Evolutionary conservation across 2,329 filamentous ascomycete species (phyloP).

Genomic region (Stachybotrys chartarum): DNA sequence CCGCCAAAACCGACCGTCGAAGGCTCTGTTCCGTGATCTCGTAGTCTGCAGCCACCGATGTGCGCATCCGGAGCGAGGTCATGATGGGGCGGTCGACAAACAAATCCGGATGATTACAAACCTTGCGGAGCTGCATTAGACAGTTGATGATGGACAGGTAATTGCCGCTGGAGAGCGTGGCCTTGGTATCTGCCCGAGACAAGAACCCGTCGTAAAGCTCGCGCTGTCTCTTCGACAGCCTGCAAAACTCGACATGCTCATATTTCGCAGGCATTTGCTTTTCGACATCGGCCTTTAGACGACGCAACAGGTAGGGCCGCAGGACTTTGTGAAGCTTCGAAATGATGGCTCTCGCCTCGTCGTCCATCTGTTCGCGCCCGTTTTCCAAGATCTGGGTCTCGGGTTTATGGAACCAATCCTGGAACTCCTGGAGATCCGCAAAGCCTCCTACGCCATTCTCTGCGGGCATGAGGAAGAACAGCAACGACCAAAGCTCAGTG

Average conservation of each 20-base stretch:
- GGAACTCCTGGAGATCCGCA: conserved; percentile 91
- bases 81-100: conserved; percentile 96
- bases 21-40: conserved; percentile 66
- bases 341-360: conserved; percentile 87
- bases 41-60: conserved; percentile 68
- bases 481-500: conserved; percentile 90
- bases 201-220: conserved; percentile 97
- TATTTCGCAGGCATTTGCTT: conserved; percentile 99
- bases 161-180: conserved; percentile 85
- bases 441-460: conserved; percentile 84
- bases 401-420: conserved; percentile 90
- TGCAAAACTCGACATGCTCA: conserved; percentile 93
- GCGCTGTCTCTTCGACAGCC: conserved; percentile 87
- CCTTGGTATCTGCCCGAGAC: conserved; percentile 79
- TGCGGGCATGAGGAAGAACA: conserved; percentile 94
- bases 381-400: conserved; percentile 96
- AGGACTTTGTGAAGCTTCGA: conserved; percentile 90
- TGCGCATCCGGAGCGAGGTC: conserved; percentile 89
- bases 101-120: conserved; percentile 96
- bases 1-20: conserved; percentile 55
- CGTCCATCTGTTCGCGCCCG: conserved; percentile 87
- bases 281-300: conserved; percentile 93
- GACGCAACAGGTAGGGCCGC: conserved; percentile 81
- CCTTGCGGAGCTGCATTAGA: conserved; percentile 92
- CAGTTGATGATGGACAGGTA: conserved; percentile 98